Base-by-base conservation (phyloP, 1,284 basidiomycete species). In the Tilletia setariae region DNA sequence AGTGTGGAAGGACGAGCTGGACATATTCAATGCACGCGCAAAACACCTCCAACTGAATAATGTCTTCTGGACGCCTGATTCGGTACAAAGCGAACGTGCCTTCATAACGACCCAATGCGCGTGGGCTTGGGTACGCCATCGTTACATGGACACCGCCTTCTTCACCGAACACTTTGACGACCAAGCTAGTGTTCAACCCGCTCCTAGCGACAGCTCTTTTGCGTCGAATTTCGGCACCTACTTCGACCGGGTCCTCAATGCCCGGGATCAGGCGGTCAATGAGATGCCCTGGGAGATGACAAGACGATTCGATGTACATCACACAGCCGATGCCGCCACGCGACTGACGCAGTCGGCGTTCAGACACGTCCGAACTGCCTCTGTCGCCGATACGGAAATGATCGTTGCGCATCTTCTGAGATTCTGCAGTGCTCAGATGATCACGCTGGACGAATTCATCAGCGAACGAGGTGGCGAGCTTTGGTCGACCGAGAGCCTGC, bases 361-460 rank as follows among this genome's bases (percentile, higher is more conserved):
- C 56, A 32, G 56, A 16, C 56, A 61, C 56, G 2, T 61, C 2
- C 56, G 56, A 30, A 61, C 56, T 8, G 56, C 56, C 28, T 61
- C 56, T 19, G 32, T 61, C 28, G 4, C 25, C 28, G 19, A 61
- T 16, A 30, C 56, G 15, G 28, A 25, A 2, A 16, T 32, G 1
- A 61, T 61, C 8, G 28, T 40, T 11, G n/a, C 15, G 19, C 56
- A 61, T 15, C 32, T 61, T 9, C 11, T 30, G n/a, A 28, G 35
- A 3, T 61, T 30, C 32, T 61, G 28, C 56, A 13, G 32, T 19
- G 28, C 28, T 16, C 56, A 61, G 15, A 35, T 61, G 30, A 61
- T 35, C 13, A 61, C 56, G 23, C 16, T 61, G 16, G 56, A 61
- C 32, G 56, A 32, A 16, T 30, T 35, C 19, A 30, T 30, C 13